Percentiles rank a stretch among this genome's conserved stretches.
Conservation (phyloP, 805 yeast genomes). For the Wickerhamiella alocasiicola region DNA sequence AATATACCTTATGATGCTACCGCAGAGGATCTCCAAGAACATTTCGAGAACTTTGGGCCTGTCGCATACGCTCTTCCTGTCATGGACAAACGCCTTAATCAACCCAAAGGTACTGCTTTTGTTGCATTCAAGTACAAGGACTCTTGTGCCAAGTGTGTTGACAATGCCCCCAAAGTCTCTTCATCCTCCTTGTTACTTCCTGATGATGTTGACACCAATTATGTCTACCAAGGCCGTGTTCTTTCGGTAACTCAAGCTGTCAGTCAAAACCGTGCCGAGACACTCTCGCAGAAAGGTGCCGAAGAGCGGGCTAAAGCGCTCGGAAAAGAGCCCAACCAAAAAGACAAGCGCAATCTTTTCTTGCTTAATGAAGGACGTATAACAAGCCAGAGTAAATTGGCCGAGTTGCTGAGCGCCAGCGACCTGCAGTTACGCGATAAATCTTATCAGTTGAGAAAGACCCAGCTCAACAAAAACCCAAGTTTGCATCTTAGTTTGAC, state of each 20-base stretch:
- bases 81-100: constrained; percentile 67
- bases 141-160: constrained; percentile 55
- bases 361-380: constrained; percentile 91
- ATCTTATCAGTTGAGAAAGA: constrained; percentile 72
- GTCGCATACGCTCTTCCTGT: constrained; percentile 92
- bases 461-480: constrained; percentile 84
- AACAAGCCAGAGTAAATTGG: constrained; percentile 65
- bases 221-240: constrained; percentile 87
- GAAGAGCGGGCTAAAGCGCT: constrained; percentile 57
- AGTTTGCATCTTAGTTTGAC: constrained; percentile 86
- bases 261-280: constrained; percentile 69
- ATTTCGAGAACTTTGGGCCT: constrained; percentile 72
- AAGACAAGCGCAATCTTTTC: constrained; percentile 74
- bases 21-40: constrained; percentile 60
- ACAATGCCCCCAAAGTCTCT: constrained; percentile 63
- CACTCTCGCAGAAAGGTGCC: constrained; percentile 60
- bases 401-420: constrained; percentile 48
- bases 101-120: constrained; percentile 90
- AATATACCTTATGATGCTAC: constrained; percentile 94
- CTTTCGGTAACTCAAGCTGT: constrained; percentile 75
- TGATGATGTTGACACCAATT: constrained; percentile 77
- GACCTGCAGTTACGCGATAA: constrained; percentile 84
- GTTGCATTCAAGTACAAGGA: constrained; percentile 64
- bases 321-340: constrained; percentile 70
- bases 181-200: constrained; percentile 64